Base-by-base conservation (phyloP, 2,329 filamentous ascomycete species). In the Trichoderma semiorbis region DNA sequence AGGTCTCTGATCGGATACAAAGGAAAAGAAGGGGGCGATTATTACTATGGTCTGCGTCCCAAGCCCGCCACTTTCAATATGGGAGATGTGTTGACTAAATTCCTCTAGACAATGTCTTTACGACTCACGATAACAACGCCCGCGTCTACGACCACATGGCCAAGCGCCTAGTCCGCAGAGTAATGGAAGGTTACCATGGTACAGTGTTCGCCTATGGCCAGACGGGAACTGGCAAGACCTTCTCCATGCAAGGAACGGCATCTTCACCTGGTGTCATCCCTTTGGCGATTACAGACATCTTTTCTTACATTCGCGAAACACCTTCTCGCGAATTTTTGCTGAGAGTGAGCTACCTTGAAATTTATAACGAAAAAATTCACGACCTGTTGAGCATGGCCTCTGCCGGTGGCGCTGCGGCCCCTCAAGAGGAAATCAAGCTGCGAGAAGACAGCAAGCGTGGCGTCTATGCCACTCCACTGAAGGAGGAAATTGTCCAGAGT, bases 191-290 rank as follows among this genome's bases (percentile, higher is more conserved):
- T 55, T 99, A 98, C 80, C 95, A 98, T 78, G 96, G 95, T 72
- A 99, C 96, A 1, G 96, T 99, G 28, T 98, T 99, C 80, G 95
- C 95, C 21, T 99, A 99, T 80, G 96, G 96, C 79, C 98, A 98
- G 95, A 99, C 96, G 5, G 96, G 96, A 74, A 98, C 96, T 0
- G 96, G 96, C 76, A 99, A 99, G 84, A 99, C 96, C 0, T 99
- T 98, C 81, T 98, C 95, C 50, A 99, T 99, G 96, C 96, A 99
- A 84, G 96, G 96, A 76, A 99, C 96, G 12, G 94, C 95, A 60
- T 93, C 93, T 3, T 97, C 94, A 50, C 96, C 96, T 1, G 96
- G 96, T 83, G 96, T 99, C 32, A 99, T 99, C 70, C 96, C 96
- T 7, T 86, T 98, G 50, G 96, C 96, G 50, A 98, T 99, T 77